These are phyloP conservation scores for Ambrosiella beaveri DNA, from an alignment of 2,329 filamentous ascomycete species.

Conservation along the genomic window DNA sequence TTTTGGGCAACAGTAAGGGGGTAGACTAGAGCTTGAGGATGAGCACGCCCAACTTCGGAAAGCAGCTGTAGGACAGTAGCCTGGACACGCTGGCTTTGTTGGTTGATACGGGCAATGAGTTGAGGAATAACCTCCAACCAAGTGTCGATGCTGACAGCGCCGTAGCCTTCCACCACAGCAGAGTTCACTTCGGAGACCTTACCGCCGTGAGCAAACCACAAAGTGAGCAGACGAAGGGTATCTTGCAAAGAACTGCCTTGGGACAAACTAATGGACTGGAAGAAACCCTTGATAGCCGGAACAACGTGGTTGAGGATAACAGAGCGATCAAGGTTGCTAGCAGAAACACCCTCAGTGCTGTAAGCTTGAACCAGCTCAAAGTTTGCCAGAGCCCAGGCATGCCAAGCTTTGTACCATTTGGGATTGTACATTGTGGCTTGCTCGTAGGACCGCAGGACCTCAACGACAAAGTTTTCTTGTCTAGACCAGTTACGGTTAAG, in stretches of 20 bases:
- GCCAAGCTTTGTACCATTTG: constrained; percentile 98
- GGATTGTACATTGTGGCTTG: constrained; percentile 88
- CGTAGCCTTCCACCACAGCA: constrained; percentile 78
- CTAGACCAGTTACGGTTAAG: constrained; percentile 73
- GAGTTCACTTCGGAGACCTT: constrained; percentile 64
- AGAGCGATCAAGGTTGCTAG: constrained; percentile 34
- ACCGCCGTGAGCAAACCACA: constrained; percentile 93
- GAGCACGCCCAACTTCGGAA: constrained; percentile 78
- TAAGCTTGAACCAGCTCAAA: constrained; percentile 84
- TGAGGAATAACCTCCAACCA: constrained; percentile 98
- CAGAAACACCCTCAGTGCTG: constrained; percentile 19
- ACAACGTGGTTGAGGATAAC: constrained; percentile 78
- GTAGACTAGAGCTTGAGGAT: constrained; percentile 93
- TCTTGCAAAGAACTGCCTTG: constrained; percentile 88
- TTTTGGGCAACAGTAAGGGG: constrained; percentile 97
- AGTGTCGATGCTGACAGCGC: constrained; percentile 85
- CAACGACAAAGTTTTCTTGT: constrained; percentile 63
- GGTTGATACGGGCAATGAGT: constrained; percentile 91
- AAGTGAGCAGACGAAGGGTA: constrained; percentile 73
- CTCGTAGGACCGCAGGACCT: constrained; percentile 79
- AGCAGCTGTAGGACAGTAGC: constrained; percentile 83
- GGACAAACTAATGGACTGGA: constrained; percentile 88
- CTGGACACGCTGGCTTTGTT: constrained; percentile 76
- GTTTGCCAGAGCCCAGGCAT: constrained; percentile 94
- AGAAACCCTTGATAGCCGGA: constrained; percentile 87